Evolutionary conservation across 306 rosid species (phyloP), one percentile per base, ranked within the genome.

Genomic region (Canavalia ensiformis): DNA sequence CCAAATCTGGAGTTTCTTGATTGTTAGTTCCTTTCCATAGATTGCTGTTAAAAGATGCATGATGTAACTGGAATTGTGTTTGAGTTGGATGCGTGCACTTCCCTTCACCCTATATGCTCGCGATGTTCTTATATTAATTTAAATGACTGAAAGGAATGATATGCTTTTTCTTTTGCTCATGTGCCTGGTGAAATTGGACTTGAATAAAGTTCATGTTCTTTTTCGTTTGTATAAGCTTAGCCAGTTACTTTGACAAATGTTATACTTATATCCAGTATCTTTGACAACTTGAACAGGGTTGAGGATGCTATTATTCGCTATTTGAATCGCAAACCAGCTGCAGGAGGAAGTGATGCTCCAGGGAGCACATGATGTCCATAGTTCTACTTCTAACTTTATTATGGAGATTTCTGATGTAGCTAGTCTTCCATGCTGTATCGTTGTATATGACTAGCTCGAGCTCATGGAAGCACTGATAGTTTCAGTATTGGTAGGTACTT

Each of bases 401-500:
- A 9, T 28, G 8, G 55, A 9, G 28, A 29, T 25, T 68, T 44
- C 25, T 5, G 75, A 45, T 60, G 84, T 75, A 59, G 65, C 74
- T 44, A 13, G 11, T 49, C 31, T 50, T 57, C 41, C 66, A 45
- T 81, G 71, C 82, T 72, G 55, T 83, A 80, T 59, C 59, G 55
- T 46, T 65, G 25, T 50, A 39, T 9, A 70, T 70, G 75, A 45
- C 60, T 47, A 11, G 0, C 8, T 18, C 29, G 75, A 65, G 37
- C 75, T 52, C 52, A 42, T 76, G 69, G 74, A 70, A 60, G 81
- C 84, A 47, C 84, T 74, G 68, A 41, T 52, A 42, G 46, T 68
- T 80, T 86, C 78, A 63, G 49, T 74, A 74, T 74, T 69, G 73
- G 58, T 30, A 79, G 50, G 72, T 56, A 84, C 64, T 81, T 81